Conservation (phyloP, 306 rosid species). For the Vachellia pachyceras region DNA sequence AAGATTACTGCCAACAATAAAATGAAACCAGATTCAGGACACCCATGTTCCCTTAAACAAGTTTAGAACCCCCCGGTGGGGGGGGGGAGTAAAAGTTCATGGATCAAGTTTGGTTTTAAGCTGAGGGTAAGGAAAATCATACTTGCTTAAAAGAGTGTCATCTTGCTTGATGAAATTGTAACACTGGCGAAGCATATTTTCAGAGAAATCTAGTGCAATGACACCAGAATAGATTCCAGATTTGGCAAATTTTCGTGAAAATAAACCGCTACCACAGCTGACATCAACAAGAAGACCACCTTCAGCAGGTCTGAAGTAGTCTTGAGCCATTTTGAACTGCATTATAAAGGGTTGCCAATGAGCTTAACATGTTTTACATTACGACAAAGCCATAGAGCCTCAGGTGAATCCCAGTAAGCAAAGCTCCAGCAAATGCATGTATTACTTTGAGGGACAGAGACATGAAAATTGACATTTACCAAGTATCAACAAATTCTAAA, state of each 20-base stretch:
- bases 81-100: too few species aligned
- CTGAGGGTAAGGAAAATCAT: slow-evolving; percentile 30
- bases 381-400: not conserved
- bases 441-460: not conserved
- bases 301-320: slow-evolving; percentile 69
- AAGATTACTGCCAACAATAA: slow-evolving; percentile 70
- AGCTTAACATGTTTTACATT: not conserved
- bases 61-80: too few species aligned
- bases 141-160: slow-evolving; percentile 57
- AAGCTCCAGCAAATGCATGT: not conserved
- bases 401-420: not conserved
- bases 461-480: not conserved
- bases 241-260: slow-evolving; percentile 81
- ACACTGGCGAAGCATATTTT: slow-evolving; percentile 91
- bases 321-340: slow-evolving; percentile 94
- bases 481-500: not conserved
- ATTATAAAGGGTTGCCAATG: slow-evolving; percentile 19
- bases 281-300: slow-evolving; percentile 88
- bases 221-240: slow-evolving; percentile 77
- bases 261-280: slow-evolving; percentile 95
- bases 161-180: slow-evolving; percentile 85
- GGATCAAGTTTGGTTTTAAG: slow-evolving; percentile 22
- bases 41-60: not conserved
- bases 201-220: slow-evolving; percentile 87
- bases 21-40: slow-evolving; percentile 38